A percentile compares a stretch with the other conserved stretches of the same genome.
phyloP scores from a whole-genome alignment of 2,329 filamentous ascomycete genomes.

The Paecilomyces sp. region DNA sequence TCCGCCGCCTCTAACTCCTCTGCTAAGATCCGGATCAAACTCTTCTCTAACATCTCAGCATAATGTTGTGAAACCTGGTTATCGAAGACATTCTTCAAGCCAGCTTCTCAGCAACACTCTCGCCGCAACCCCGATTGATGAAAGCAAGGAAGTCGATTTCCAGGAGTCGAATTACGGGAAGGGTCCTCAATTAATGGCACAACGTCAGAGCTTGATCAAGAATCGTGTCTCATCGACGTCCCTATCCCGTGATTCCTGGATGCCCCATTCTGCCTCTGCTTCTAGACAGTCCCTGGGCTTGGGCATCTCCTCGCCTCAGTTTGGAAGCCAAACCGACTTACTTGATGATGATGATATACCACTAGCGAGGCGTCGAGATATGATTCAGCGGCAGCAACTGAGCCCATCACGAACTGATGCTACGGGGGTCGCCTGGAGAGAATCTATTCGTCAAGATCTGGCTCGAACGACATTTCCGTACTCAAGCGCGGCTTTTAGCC shows the following conservation, averaged over 20 bases:
- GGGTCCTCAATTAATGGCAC: conserved; percentile 44
- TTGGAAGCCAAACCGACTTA: conserved; percentile 9
- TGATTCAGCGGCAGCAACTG: conserved; percentile 48
- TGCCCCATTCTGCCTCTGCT: conserved; percentile 16
- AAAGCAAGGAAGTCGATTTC: conserved; percentile 8
- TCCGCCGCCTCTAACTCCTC: conserved; percentile 4
- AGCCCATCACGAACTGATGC: conserved; percentile 34
- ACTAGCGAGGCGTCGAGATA: conserved; percentile 58
- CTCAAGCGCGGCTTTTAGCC: conserved; percentile 28
- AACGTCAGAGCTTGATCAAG: conserved; percentile 46
- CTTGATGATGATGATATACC: conserved; percentile 58
- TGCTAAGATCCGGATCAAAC: background rate
- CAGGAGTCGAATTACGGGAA: conserved; percentile 17
- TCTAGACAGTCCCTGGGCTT: conserved; percentile 16
- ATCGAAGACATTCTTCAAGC: conserved; percentile 12
- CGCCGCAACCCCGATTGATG: conserved; percentile 7
- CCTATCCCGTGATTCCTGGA: conserved; percentile 23
- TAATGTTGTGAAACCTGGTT: background rate
- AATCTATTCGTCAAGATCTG: conserved; percentile 58
- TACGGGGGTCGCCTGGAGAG: conserved; percentile 60
- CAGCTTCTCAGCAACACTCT: conserved; percentile 14
- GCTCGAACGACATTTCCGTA: conserved; percentile 27
- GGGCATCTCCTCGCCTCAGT: conserved; percentile 4
- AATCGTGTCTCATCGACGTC: conserved; percentile 31
- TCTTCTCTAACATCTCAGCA: background rate